Evolutionary conservation across 441 rosid species (phyloP).

Genomic region (Erysimum cheiri): DNA sequence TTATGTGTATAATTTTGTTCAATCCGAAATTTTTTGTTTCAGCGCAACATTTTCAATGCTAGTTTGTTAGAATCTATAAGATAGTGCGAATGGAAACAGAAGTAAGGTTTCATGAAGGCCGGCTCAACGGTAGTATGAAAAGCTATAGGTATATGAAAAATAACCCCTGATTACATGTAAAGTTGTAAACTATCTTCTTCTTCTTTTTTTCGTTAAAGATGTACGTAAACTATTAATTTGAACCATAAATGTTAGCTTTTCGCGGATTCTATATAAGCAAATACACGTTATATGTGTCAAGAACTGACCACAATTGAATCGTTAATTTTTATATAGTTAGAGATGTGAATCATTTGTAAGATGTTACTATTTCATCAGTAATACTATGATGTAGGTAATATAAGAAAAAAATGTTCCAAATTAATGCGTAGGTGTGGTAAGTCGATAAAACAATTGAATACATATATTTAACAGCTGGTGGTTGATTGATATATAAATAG

Average conservation of each 20-base stretch:
- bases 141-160: too few relatives aligned
- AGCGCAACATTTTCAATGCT: background rate
- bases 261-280: too few relatives aligned
- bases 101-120: background rate
- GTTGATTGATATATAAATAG: slow-evolving; percentile 21
- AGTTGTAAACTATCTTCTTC: too few relatives aligned
- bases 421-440: background rate
- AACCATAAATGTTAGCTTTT: too few relatives aligned
- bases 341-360: background rate
- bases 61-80: background rate
- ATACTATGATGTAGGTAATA: background rate
- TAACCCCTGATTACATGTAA: too few relatives aligned
- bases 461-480: slow-evolving; percentile 27
- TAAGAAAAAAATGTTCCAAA: background rate
- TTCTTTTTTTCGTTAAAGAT: too few relatives aligned
- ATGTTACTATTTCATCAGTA: background rate
- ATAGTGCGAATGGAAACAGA: background rate
- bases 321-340: background rate
- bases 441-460: slow-evolving; percentile 20
- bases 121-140: background rate
- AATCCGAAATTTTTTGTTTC: background rate
- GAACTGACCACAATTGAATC: background rate
- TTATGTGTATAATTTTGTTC: background rate
- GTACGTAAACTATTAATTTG: too few relatives aligned
- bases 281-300: background rate